Conservation (phyloP, 2,329 filamentous ascomycete species). For the Diplodia seriata region DNA sequence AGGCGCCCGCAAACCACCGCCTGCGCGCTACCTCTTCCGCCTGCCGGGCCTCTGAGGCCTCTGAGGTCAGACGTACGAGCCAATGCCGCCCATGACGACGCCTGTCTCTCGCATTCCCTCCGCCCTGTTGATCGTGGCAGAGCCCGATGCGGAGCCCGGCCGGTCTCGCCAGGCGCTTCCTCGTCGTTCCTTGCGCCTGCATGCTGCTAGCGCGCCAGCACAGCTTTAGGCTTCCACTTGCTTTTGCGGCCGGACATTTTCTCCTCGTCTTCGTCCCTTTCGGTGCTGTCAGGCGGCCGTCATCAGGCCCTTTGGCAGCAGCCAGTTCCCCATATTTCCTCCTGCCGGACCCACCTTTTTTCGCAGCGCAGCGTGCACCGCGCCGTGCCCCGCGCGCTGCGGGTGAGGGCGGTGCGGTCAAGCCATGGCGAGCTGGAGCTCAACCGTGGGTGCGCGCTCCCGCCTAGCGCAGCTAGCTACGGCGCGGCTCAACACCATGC, state of each 20-base stretch:
- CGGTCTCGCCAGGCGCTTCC: background rate
- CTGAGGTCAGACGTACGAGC: constrained; percentile 20
- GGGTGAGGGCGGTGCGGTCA: too few species aligned
- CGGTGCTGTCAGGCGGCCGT: constrained; percentile 2
- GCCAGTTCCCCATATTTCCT: constrained; percentile 7
- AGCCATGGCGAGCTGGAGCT: background rate
- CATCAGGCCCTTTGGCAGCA: constrained; percentile 1
- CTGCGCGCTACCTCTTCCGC: background rate
- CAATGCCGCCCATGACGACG: background rate
- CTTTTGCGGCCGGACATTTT: constrained; percentile 1
- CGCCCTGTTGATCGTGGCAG: background rate
- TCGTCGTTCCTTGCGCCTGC: constrained; percentile 21
- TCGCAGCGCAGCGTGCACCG: constrained; percentile 3
- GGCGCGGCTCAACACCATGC: constrained; percentile 4
- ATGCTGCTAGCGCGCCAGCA: background rate
- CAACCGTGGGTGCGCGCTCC: background rate
- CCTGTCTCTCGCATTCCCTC: background rate
- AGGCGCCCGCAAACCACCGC: constrained; percentile 15
- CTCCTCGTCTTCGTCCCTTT: background rate
- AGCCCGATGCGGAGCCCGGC: background rate
- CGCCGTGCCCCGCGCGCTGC: background rate
- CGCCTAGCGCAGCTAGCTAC: background rate
- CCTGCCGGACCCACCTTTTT: constrained; percentile 3
- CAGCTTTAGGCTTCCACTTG: constrained; percentile 11
- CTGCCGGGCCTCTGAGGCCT: background rate